These are phyloP conservation scores for Tetracladium maxilliforme DNA, from an alignment of 2,329 filamentous ascomycete genomes.

Conservation along the genomic window DNA sequence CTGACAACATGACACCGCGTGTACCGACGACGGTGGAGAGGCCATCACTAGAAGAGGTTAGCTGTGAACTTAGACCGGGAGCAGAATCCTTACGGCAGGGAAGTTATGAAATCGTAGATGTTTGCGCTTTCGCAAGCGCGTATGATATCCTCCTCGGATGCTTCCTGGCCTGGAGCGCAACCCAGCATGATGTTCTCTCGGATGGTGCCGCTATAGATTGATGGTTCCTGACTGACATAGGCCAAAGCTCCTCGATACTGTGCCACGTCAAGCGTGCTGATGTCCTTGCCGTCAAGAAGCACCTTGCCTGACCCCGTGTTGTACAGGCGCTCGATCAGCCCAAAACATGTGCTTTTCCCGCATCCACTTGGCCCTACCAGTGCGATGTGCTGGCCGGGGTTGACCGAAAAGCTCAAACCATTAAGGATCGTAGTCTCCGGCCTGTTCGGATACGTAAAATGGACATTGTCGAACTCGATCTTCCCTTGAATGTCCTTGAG, in stretches of 20 bases:
- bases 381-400: conserved; percentile 55
- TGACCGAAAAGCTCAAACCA: conserved; percentile 45
- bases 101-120: conserved; percentile 74
- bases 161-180: conserved; percentile 29
- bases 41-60: too few relatives aligned
- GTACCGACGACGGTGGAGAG: conserved; percentile 59
- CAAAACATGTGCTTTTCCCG: conserved; percentile 59
- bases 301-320: conserved; percentile 47
- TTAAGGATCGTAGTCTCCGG: conserved; percentile 41
- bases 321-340: conserved; percentile 55
- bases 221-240: conserved; percentile 59
- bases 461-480: conserved; percentile 38
- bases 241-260: conserved; percentile 50
- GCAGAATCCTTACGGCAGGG: conserved; percentile 71
- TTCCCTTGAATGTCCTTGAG: too few relatives aligned
- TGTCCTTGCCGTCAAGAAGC: conserved; percentile 42
- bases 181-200: conserved; percentile 55
- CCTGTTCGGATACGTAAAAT: conserved; percentile 46
- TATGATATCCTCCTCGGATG: conserved; percentile 44
- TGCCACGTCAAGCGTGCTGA: conserved; percentile 39
- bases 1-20: conserved; percentile 53
- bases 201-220: conserved; percentile 50
- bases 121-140: conserved; percentile 77
- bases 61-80: too few relatives aligned
- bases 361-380: conserved; percentile 57